A percentile compares a stretch with the other conserved stretches of the same genome.
Conservation (phyloP, 2,329 filamentous ascomycete species). For the Colletotrichum abscissum region DNA sequence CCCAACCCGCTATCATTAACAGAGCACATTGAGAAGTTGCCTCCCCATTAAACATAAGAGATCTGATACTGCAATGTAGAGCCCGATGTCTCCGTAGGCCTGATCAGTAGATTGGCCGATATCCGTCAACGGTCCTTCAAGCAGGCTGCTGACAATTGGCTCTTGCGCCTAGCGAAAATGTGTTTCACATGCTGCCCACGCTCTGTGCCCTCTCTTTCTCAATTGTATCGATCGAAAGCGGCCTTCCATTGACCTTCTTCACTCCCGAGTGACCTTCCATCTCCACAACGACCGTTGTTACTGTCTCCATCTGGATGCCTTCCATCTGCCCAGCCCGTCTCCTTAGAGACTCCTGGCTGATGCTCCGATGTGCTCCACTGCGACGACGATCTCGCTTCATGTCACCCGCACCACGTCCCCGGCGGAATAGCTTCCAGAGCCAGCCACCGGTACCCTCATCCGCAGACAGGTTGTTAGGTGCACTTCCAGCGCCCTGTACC, state of each 20-base stretch:
- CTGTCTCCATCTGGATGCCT: constrained; percentile 57
- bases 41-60: background rate
- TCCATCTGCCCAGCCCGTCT: constrained; percentile 13
- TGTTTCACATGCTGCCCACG: constrained; percentile 4
- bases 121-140: background rate
- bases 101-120: background rate
- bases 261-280: background rate
- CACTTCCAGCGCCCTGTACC: constrained; percentile 30
- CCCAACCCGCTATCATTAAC: background rate
- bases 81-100: background rate
- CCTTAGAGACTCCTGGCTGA: constrained; percentile 29
- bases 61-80: background rate
- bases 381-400: background rate
- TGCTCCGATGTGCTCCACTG: constrained; percentile 17
- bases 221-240: constrained; percentile 21
- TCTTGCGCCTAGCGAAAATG: background rate
- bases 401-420: background rate
- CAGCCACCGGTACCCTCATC: constrained; percentile 29
- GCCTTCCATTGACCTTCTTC: background rate
- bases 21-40: too few species aligned
- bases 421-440: constrained; percentile 22
- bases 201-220: constrained; percentile 26
- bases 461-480: background rate
- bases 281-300: constrained; percentile 56
- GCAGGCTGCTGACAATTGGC: background rate